These are phyloP conservation scores for Talaromyces sp. DNA, from an alignment of 2,329 filamentous ascomycete species.

Conservation along the genomic window DNA sequence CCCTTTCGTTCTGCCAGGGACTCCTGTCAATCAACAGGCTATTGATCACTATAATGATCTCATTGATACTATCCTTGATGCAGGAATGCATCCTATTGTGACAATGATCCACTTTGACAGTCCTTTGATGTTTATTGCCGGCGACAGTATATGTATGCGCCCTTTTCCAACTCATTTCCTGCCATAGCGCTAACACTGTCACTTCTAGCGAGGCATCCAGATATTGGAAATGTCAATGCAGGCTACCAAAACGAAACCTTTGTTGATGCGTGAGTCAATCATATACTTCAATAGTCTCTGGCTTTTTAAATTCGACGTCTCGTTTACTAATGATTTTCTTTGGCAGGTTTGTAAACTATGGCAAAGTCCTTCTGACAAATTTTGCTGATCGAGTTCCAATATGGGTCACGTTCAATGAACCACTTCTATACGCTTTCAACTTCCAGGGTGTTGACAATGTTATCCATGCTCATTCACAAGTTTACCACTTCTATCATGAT, in stretches of 20 bases:
- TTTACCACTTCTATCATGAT: slow-evolving; percentile 46
- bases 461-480: slow-evolving; percentile 44
- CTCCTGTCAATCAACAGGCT: slow-evolving; percentile 50
- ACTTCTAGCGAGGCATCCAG: slow-evolving; percentile 15
- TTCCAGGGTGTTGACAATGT: slow-evolving; percentile 57
- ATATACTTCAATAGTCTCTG: background rate
- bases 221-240: slow-evolving; percentile 32
- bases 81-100: slow-evolving; percentile 49
- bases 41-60: slow-evolving; percentile 54
- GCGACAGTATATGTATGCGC: slow-evolving; percentile 19
- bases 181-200: background rate
- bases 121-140: slow-evolving; percentile 28
- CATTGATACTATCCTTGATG: slow-evolving; percentile 47
- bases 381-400: slow-evolving; percentile 44
- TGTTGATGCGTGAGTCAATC: slow-evolving; percentile 32
- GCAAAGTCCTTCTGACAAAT: slow-evolving; percentile 40
- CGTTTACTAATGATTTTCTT: background rate
- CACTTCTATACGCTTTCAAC: slow-evolving; percentile 39
- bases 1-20: slow-evolving; percentile 49
- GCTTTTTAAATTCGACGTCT: background rate
- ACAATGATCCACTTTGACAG: slow-evolving; percentile 44
- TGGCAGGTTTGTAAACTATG: slow-evolving; percentile 39
- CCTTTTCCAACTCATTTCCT: background rate
- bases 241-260: slow-evolving; percentile 45
- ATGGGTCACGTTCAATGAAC: slow-evolving; percentile 49